Conservation (phyloP, 768 basidiomycete genomes). For the Leccinum ochraceum region DNA sequence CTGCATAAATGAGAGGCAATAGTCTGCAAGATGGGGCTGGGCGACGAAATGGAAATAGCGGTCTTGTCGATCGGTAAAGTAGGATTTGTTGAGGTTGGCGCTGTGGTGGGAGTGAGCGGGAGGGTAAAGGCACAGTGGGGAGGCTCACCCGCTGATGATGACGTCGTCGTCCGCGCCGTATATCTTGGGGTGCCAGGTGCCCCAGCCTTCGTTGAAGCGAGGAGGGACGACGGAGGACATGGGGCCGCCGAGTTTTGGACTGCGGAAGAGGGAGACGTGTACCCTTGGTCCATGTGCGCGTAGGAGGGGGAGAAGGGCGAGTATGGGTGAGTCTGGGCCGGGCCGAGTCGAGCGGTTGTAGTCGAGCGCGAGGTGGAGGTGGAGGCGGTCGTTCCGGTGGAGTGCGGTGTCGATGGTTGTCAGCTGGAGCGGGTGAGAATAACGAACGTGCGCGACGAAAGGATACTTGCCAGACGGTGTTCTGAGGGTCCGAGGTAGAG, state of each 20-base stretch:
- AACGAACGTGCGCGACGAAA: not conserved
- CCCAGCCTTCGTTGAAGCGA: slow-evolving; percentile 97
- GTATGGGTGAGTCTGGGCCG: slow-evolving; percentile 67
- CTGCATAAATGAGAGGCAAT: slow-evolving; percentile 84
- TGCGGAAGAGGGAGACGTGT: slow-evolving; percentile 80
- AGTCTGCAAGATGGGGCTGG: slow-evolving; percentile 69
- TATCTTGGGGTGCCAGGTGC: slow-evolving; percentile 96
- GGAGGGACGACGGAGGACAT: slow-evolving; percentile 81
- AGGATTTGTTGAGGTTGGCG: slow-evolving; percentile 90
- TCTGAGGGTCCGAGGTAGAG: slow-evolving; percentile 86
- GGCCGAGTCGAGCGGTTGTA: slow-evolving; percentile 77
- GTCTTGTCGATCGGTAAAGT: slow-evolving; percentile 95
- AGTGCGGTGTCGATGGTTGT: slow-evolving; percentile 64
- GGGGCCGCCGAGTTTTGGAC: slow-evolving; percentile 78
- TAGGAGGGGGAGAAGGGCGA: slow-evolving; percentile 70
- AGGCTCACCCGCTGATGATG: slow-evolving; percentile 84
- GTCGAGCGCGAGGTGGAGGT: slow-evolving; percentile 76
- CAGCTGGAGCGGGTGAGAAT: slow-evolving; percentile 51
- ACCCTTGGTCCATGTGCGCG: slow-evolving; percentile 71
- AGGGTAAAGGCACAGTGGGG: not conserved
- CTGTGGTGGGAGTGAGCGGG: slow-evolving; percentile 41
- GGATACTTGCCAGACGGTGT: slow-evolving; percentile 64
- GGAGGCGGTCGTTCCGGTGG: slow-evolving; percentile 55
- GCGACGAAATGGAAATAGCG: slow-evolving; percentile 78
- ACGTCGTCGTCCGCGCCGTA: slow-evolving; percentile 94